phyloP scores from a whole-genome alignment of 2,329 filamentous ascomycete genomes.

The Calonectria henricotiae region DNA sequence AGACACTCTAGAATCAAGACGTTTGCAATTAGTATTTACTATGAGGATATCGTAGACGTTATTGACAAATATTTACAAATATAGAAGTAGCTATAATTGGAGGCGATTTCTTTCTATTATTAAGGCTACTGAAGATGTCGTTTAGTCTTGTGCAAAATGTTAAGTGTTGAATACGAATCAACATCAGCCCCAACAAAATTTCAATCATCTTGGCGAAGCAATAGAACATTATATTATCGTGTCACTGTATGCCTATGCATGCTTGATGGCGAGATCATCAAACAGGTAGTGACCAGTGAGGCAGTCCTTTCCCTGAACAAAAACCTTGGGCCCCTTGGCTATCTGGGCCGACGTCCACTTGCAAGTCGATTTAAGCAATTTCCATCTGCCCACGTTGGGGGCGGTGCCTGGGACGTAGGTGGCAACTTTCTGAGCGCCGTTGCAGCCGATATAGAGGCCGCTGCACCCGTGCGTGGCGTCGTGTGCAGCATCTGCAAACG shows the following conservation, averaged over 20 bases:
- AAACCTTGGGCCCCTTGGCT: not conserved
- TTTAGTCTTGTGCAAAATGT: not conserved
- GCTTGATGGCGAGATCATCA: not conserved
- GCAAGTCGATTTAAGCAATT: constrained; percentile 3
- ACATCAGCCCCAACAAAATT: not conserved
- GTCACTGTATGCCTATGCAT: not conserved
- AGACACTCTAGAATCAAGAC: not conserved
- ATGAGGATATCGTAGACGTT: too few relatives aligned
- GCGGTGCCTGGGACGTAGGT: not conserved
- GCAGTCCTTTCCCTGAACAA: not conserved
- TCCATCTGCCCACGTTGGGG: not conserved
- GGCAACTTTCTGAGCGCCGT: not conserved
- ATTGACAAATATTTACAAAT: not conserved
- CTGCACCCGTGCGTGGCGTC: not conserved
- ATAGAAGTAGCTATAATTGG: not conserved
- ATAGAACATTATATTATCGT: not conserved
- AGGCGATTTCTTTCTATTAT: not conserved
- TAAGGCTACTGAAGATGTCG: not conserved
- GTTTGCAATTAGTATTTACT: too few relatives aligned
- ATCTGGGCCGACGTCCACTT: constrained; percentile 4
- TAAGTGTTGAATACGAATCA: not conserved
- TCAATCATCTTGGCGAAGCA: not conserved
- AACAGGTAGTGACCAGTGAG: not conserved
- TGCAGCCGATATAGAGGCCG: not conserved
- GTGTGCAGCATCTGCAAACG: not conserved